Base-by-base conservation (phyloP, 1,139 yeast species). In the Lodderomyces pseudojiufengensis region DNA sequence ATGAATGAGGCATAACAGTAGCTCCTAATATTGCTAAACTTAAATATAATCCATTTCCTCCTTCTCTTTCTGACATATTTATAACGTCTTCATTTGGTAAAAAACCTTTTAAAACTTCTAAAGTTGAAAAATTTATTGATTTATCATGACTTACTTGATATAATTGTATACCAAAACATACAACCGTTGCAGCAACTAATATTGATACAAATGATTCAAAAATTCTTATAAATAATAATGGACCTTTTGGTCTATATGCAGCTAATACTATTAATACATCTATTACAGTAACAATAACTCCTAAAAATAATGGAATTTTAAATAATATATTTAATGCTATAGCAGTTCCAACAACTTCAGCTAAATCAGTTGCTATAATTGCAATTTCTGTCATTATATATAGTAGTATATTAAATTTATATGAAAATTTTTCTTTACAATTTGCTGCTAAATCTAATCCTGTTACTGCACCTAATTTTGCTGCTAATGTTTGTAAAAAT, bases 1-100 rank as follows among this genome's bases (percentile, higher is more conserved):
- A 66, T 1, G 95, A 84, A 57, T 92, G 98, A 3, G 98, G 98
- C 98, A 92, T 92, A 22, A 92, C 95, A 1, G 97, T 94, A 21
- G 97, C 97, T 14, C 98, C 98, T 37, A 92, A 67, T 37, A 92
- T 84, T 15, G 97, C 97, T 48, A 95, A 79, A 35, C 95, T 80
- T 29, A 87, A 66, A 54, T 85, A 92, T 30, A 90, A 65, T 0
- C 97, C 97, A 47, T 63, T 67, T 10, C 73, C 73, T 26, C 85
- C 81, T 41, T 81, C 78, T 37, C 68, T 49, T 38, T 86, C 85
- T n/a, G 61, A 55, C 61, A 65, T 60, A 43, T 68, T 74, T 26
- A 87, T 71, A 12, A 87, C 78, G 35, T 78, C 76, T 24, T 63
- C 69, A 21, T 85, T 82, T 2, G 98, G 98, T 26, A 92, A 58